Percentiles rank a stretch among this genome's conserved stretches.
Conservation (phyloP, 768 basidiomycete genomes). For the Phaeotremella skinneri region DNA sequence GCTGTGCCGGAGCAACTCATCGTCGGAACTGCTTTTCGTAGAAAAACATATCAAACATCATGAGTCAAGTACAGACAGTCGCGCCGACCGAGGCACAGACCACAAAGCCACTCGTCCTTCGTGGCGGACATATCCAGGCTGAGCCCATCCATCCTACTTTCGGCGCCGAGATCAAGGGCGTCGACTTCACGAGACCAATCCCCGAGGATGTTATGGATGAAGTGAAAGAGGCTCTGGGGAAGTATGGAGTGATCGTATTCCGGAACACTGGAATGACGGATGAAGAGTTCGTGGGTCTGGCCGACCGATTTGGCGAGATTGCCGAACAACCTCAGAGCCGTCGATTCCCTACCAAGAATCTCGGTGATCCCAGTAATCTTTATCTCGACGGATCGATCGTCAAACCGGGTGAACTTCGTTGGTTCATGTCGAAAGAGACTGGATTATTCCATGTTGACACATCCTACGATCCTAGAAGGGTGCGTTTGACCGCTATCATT, state of each 20-base stretch:
- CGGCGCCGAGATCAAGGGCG: conserved; percentile 38
- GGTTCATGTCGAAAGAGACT: conserved; percentile 29
- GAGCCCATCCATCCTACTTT: conserved; percentile 45
- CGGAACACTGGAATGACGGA: conserved; percentile 48
- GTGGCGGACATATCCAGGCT: conserved; percentile 7
- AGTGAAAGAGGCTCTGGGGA: conserved; percentile 10
- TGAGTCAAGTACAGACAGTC: background rate
- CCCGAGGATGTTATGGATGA: conserved; percentile 31
- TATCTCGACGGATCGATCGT: conserved; percentile 29
- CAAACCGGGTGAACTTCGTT: conserved; percentile 26
- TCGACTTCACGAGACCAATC: conserved; percentile 45
- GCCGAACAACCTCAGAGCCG: conserved; percentile 1
- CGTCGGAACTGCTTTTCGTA: no score
- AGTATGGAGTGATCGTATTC: conserved; percentile 47
- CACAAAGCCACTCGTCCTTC: background rate
- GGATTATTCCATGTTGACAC: conserved; percentile 31
- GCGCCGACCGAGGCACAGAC: background rate
- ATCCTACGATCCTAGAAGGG: conserved; percentile 29
- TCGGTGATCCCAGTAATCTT: conserved; percentile 25
- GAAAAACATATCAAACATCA: no score
- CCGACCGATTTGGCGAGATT: background rate
- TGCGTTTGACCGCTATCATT: conserved; percentile 24
- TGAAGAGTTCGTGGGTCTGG: conserved; percentile 7
- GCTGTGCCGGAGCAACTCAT: no score
- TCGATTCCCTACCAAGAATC: conserved; percentile 19